Conservation (phyloP, 257 asterid genomes). For the Solanum medicagineum region DNA sequence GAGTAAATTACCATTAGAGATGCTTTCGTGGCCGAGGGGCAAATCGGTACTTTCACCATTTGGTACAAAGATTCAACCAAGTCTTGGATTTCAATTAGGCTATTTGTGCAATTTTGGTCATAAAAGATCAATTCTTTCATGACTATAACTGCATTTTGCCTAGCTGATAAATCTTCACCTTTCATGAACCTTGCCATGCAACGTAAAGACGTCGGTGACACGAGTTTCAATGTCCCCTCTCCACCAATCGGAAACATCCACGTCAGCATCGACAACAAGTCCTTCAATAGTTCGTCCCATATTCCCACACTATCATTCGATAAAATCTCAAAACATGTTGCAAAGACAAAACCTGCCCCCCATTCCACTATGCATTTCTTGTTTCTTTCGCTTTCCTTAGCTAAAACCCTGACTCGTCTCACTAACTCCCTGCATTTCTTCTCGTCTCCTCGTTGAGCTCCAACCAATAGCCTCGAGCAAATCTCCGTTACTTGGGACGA, state of each 20-base stretch:
- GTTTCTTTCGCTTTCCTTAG: slow-evolving; percentile 61
- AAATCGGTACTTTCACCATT: slow-evolving; percentile 38
- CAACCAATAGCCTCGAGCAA: slow-evolving; percentile 17
- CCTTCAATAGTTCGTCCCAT: slow-evolving; percentile 18
- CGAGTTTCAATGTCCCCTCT: slow-evolving; percentile 37
- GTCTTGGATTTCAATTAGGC: slow-evolving; percentile 23
- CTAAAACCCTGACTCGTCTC: slow-evolving; percentile 26
- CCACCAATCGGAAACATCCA: slow-evolving; percentile 44
- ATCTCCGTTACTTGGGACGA: slow-evolving; percentile 32
- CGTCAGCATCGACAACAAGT: slow-evolving; percentile 35
- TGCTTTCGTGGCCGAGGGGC: slow-evolving; percentile 56
- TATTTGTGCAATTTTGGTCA: slow-evolving; percentile 9
- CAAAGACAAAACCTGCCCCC: slow-evolving; percentile 32
- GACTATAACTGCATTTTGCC: slow-evolving; percentile 36
- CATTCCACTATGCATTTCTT: slow-evolving; percentile 36
- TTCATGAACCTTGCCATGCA: slow-evolving; percentile 41
- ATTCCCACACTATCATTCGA: slow-evolving; percentile 13
- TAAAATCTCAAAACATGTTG: slow-evolving; percentile 37
- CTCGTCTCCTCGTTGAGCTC: slow-evolving; percentile 16
- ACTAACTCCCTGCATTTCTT: slow-evolving; percentile 32
- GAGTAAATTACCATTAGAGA: slow-evolving; percentile 38
- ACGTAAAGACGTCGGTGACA: slow-evolving; percentile 30
- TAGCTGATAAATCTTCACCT: slow-evolving; percentile 39
- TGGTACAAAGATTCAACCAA: slow-evolving; percentile 31
- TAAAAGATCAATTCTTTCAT: slow-evolving; percentile 28